A percentile compares a stretch with the other conserved stretches of the same genome.
Evolutionary conservation across 164 flowering plant species (phyloP).

Genomic region (Vitis rupestris): DNA sequence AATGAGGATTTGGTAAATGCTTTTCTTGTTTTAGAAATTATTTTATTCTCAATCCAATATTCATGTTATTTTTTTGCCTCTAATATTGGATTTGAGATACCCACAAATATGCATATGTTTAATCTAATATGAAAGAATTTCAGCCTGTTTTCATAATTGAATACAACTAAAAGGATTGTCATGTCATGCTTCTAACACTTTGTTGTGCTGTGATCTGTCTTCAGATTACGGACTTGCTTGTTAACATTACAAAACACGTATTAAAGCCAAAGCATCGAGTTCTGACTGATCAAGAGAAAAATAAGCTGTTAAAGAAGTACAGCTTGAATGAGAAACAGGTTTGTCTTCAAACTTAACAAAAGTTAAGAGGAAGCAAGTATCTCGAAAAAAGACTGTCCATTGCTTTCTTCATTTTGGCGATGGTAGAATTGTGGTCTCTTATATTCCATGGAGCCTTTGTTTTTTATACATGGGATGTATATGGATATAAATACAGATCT

Average conservation of each 20-base stretch:
- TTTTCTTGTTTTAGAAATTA: no score
- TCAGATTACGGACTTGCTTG: slow-evolving; percentile 71
- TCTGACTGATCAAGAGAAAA: slow-evolving; percentile 60
- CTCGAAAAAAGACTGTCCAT: no score
- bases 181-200: neutral
- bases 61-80: no score
- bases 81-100: neutral
- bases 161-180: neutral
- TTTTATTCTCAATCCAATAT: no score
- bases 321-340: slow-evolving; percentile 87
- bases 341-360: neutral
- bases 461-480: no score
- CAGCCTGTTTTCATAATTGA: neutral
- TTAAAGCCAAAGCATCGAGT: slow-evolving; percentile 81
- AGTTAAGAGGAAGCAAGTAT: no score
- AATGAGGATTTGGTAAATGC: no score
- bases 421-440: no score
- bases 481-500: no score
- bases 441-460: no score
- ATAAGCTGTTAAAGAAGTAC: slow-evolving; percentile 58
- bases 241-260: slow-evolving; percentile 73
- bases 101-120: neutral
- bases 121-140: neutral
- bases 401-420: no score
- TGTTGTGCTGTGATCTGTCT: neutral